Evolutionary conservation across 140 eudicot genomes (phyloP).

Genomic region (Stevia rebaudiana): DNA sequence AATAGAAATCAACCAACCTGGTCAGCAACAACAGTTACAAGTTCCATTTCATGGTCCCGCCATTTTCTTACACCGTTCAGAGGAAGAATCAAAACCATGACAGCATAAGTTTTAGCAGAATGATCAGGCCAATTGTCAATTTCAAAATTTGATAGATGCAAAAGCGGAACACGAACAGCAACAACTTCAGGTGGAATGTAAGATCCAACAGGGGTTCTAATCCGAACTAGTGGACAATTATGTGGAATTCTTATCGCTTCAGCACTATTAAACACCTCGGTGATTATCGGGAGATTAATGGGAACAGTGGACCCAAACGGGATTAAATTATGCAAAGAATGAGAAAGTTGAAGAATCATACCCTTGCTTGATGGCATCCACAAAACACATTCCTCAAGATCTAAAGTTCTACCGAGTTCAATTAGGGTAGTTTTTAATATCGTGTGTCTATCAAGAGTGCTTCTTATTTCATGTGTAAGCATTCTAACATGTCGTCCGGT

Average conservation of each 20-base stretch:
- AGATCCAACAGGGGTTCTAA: conserved; percentile 53
- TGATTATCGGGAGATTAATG: conserved; percentile 71
- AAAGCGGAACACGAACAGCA: conserved; percentile 87
- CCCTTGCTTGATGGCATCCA: conserved; percentile 97
- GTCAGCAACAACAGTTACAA: conserved; percentile 85
- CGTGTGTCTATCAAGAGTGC: conserved; percentile 92
- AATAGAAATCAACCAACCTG: conserved; percentile 60
- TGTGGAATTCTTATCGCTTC: conserved; percentile 52
- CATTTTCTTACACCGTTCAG: conserved; percentile 61
- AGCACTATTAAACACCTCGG: conserved; percentile 68
- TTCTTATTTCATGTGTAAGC: conserved; percentile 95
- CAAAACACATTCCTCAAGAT: conserved; percentile 84
- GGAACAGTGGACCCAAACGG: conserved; percentile 80
- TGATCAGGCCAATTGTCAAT: conserved; percentile 61
- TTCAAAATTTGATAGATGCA: conserved; percentile 67
- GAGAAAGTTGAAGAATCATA: conserved; percentile 68
- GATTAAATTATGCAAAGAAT: conserved; percentile 72
- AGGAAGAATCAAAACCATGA: conserved; percentile 88
- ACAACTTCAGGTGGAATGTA: conserved; percentile 61
- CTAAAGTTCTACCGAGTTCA: conserved; percentile 87
- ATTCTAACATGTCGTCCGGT: conserved; percentile 96
- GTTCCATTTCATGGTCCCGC: conserved; percentile 82
- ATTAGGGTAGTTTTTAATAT: conserved; percentile 83
- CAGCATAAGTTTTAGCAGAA: conserved; percentile 67
- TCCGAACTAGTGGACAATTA: conserved; percentile 74